phyloP scores from a whole-genome alignment of 2,329 filamentous ascomycete species.

The Colletotrichum sp. region DNA sequence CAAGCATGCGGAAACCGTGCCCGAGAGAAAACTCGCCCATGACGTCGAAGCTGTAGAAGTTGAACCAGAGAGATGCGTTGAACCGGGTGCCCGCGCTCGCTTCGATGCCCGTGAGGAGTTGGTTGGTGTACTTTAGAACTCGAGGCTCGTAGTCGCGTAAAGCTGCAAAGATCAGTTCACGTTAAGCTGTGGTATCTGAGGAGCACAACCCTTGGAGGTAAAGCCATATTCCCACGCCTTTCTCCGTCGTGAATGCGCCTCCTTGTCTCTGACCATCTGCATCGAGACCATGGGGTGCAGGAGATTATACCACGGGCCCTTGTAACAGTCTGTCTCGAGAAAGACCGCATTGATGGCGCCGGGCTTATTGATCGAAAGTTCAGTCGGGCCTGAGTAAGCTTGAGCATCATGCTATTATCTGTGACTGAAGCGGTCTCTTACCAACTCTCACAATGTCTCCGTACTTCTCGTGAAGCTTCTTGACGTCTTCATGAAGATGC shows the following conservation, averaged over 20 bases:
- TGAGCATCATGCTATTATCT: background rate
- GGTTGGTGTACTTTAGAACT: conserved; percentile 25
- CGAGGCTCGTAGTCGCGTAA: conserved; percentile 31
- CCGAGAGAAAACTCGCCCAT: conserved; percentile 46
- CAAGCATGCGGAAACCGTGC: conserved; percentile 37
- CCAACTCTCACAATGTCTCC: conserved; percentile 33
- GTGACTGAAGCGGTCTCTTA: background rate
- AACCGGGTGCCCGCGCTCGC: conserved; percentile 5
- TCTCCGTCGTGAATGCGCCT: conserved; percentile 32
- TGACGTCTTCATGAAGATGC: conserved; percentile 28
- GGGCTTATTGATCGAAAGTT: conserved; percentile 33
- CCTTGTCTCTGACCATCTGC: conserved; percentile 32
- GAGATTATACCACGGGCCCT: conserved; percentile 38
- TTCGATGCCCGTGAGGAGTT: conserved; percentile 26
- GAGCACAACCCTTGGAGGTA: conserved; percentile 26
- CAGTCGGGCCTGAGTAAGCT: conserved; percentile 26
- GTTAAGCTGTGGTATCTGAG: fast-evolving
- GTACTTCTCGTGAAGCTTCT: conserved; percentile 29
- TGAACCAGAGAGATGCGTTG: conserved; percentile 34
- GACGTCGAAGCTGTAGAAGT: conserved; percentile 40
- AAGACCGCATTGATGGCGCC: conserved; percentile 28
- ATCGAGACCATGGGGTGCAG: conserved; percentile 30
- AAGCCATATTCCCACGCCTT: conserved; percentile 38
- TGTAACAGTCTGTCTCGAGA: conserved; percentile 31
- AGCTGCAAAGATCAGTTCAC: background rate